Percentiles rank a stretch among this genome's conserved stretches.
phyloP scores from a whole-genome alignment of 2,329 filamentous ascomycete genomes.

The Colletotrichum chlorophyti region DNA sequence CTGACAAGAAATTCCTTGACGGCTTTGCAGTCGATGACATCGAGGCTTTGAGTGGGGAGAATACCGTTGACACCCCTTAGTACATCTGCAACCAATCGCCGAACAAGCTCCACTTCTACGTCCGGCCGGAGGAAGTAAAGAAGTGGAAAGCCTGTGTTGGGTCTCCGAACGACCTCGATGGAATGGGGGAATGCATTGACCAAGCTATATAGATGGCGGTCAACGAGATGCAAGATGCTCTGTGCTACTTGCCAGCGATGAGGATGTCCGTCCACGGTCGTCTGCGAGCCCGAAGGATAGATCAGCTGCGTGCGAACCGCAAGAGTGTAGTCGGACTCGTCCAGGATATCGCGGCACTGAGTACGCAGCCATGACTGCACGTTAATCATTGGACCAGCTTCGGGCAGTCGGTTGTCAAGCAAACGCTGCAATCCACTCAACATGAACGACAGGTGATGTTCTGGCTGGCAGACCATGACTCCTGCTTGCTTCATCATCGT shows the following conservation, averaged over 20 bases:
- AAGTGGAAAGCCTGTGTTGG: slow-evolving; percentile 55
- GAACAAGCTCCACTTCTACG: slow-evolving; percentile 51
- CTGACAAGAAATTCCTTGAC: slow-evolving; percentile 37
- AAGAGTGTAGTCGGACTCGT: slow-evolving; percentile 67
- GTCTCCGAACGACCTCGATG: slow-evolving; percentile 54
- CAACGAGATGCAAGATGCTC: slow-evolving; percentile 46
- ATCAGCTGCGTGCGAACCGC: slow-evolving; percentile 62
- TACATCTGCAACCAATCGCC: slow-evolving; percentile 47
- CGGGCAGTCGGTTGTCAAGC: slow-evolving; percentile 48
- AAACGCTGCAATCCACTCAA: slow-evolving; percentile 66
- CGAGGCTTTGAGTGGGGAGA: slow-evolving; percentile 37
- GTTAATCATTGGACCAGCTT: slow-evolving; percentile 55
- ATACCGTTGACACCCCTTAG: slow-evolving; percentile 38
- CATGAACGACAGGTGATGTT: slow-evolving; percentile 70
- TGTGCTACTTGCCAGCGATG: slow-evolving; percentile 57
- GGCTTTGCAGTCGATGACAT: slow-evolving; percentile 37
- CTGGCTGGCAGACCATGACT: slow-evolving; percentile 66
- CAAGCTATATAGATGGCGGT: slow-evolving; percentile 45
- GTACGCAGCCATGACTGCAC: slow-evolving; percentile 57
- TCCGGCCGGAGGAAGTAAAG: slow-evolving; percentile 60
- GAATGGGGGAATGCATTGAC: slow-evolving; percentile 42
- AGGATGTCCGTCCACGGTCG: slow-evolving; percentile 58
- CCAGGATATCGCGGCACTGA: slow-evolving; percentile 65
- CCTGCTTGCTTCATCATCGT: slow-evolving; percentile 51
- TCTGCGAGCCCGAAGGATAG: slow-evolving; percentile 59